phyloP scores from a whole-genome alignment of 1,284 basidiomycete genomes.

The Ustilago nuda region DNA sequence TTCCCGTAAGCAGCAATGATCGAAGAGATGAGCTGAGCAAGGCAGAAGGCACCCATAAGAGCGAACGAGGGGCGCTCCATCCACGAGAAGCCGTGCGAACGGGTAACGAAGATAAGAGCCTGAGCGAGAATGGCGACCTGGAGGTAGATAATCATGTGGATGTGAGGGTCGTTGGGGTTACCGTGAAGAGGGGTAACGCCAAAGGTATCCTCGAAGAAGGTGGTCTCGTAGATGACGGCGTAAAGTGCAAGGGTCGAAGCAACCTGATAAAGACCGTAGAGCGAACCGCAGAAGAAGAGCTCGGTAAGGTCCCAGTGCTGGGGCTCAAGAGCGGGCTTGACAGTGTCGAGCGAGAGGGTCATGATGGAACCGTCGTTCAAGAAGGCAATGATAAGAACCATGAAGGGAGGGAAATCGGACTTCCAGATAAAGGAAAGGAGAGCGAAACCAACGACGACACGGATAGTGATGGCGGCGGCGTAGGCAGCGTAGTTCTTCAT shows the following conservation, averaged over 20 bases:
- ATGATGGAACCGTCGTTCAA: slow-evolving; percentile 98
- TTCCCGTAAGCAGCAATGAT: slow-evolving; percentile 93
- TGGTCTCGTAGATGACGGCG: slow-evolving; percentile 85
- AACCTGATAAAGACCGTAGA: slow-evolving; percentile 93
- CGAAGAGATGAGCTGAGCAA: slow-evolving; percentile 92
- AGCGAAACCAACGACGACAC: slow-evolving; percentile 97
- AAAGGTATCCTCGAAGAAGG: slow-evolving; percentile 90
- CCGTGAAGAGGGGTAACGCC: slow-evolving; percentile 74
- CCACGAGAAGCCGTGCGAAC: slow-evolving; percentile 96
- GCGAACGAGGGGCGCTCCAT: slow-evolving; percentile 94
- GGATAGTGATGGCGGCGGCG: slow-evolving; percentile 94
- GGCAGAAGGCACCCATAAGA: slow-evolving; percentile 86
- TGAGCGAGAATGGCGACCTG: slow-evolving; percentile 98
- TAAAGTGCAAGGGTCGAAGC: slow-evolving; percentile 80
- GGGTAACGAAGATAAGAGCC: slow-evolving; percentile 95
- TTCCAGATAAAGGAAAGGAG: slow-evolving; percentile 94
- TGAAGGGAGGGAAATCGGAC: slow-evolving; percentile 99
- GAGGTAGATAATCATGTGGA: slow-evolving; percentile 80
- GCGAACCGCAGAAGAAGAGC: slow-evolving; percentile 94
- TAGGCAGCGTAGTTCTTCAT: slow-evolving; percentile 90
- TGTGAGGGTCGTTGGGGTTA: slow-evolving; percentile 70
- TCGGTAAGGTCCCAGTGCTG: slow-evolving; percentile 96
- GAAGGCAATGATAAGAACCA: slow-evolving; percentile 96
- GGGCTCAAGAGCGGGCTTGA: slow-evolving; percentile 84
- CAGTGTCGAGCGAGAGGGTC: slow-evolving; percentile 96